Percentiles rank a stretch among this genome's conserved stretches.
phyloP scores from a whole-genome alignment of 306 rosid species.

The Cucurbita pepo region DNA sequence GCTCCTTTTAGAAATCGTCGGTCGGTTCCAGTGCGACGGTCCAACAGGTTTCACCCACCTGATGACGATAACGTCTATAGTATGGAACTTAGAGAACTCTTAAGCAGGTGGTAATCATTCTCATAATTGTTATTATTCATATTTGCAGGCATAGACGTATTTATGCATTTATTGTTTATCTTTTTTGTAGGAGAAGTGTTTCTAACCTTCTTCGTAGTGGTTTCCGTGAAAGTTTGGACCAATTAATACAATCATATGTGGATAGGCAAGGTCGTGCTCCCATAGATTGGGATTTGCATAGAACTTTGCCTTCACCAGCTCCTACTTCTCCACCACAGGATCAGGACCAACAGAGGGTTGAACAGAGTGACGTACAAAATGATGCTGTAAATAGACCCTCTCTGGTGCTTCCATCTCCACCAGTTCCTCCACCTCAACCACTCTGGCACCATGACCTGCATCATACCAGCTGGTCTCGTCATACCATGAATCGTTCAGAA shows the following conservation, averaged over 20 bases:
- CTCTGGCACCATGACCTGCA: slow-evolving; percentile 92
- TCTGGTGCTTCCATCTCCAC: slow-evolving; percentile 74
- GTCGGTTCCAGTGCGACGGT: slow-evolving; percentile 55
- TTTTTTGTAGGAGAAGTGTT: slow-evolving; percentile 82
- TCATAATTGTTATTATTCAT: neutral
- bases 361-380: slow-evolving; percentile 58
- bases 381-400: slow-evolving; percentile 71
- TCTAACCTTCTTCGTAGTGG: slow-evolving; percentile 99
- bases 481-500: slow-evolving; percentile 92
- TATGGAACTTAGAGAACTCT: slow-evolving; percentile 97
- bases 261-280: slow-evolving; percentile 93
- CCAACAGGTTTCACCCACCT: slow-evolving; percentile 86
- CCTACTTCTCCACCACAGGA: slow-evolving; percentile 60
- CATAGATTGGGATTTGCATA: slow-evolving; percentile 97
- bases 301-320: slow-evolving; percentile 57
- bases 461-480: slow-evolving; percentile 94
- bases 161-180: neutral
- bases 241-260: slow-evolving; percentile 86
- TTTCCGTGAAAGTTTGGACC: slow-evolving; percentile 97
- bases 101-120: slow-evolving; percentile 62
- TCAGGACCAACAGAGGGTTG: slow-evolving; percentile 47
- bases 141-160: neutral
- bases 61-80: slow-evolving; percentile 97
- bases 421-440: slow-evolving; percentile 97
- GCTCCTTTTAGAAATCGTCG: slow-evolving; percentile 65